Evolutionary conservation across 176 grass and related monocot genomes (phyloP), one percentile per base, ranked within the genome.

Genomic region (Zea luxurians): DNA sequence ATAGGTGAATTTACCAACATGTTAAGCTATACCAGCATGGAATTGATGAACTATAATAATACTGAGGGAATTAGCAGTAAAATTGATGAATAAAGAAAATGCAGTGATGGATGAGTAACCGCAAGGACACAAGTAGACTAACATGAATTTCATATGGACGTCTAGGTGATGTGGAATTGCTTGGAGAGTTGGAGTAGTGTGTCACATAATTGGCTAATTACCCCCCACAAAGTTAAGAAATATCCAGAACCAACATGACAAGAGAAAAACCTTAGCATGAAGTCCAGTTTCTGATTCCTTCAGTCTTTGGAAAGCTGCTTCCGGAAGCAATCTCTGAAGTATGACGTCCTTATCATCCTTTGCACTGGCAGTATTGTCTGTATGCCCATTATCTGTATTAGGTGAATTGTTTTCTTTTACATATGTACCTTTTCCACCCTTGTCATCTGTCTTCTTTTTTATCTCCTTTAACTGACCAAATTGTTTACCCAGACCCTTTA

Each of bases 401-500:
- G 54, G 20, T 6, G 61, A 71, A 71, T 55, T 78, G 69, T 77
- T 88, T 79, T 88, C 83, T 64, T 88, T 97, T 17, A 64, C 41
- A 37, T 64, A 55, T 84, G 84, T 73, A 78, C 40, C 54, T 66
- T 86, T 83, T 27, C 82, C 72, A 81, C 73, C 86, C 71, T 79
- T 92, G 48, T 94, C 96, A 83, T 92, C 87, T 83, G 85, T 65
- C 84, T 94, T 98, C 80, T 98, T 98, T 88, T 92, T 98, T 77
- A 94, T 94, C 67, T 92, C 89, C 75, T 90, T 98, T 50, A 98
- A 74, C 68, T 94, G 92, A 52, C 96, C 96, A 76, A 98, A 94
- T 78, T 98, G 92, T 86, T 94, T 98, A 21, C 96, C 96, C 35
- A 98, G 85, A 35, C 96, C 96, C 75, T 98, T 98, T 73, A 98